Conservation (phyloP, 306 rosid genomes). For the Cicer bijugum region DNA sequence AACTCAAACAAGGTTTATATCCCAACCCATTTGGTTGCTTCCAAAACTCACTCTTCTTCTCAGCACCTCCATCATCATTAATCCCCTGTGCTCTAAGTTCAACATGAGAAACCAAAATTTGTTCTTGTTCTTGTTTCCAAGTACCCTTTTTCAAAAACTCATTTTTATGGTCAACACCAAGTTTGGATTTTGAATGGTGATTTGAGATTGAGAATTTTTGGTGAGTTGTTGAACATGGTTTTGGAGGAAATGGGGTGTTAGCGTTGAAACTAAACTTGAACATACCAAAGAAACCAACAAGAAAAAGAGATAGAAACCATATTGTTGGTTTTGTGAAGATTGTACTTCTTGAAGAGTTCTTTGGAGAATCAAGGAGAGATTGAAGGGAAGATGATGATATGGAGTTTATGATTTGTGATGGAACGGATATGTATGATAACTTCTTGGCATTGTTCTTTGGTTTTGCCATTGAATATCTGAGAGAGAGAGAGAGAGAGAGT, state of each 20-base stretch:
- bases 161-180: constrained; percentile 42
- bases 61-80: background rate
- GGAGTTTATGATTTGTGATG: constrained; percentile 89
- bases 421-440: constrained; percentile 83
- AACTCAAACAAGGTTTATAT: constrained; percentile 74
- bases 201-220: constrained; percentile 45
- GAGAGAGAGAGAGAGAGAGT: background rate
- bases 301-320: constrained; percentile 64
- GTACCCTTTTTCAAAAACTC: constrained; percentile 20
- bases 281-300: constrained; percentile 70
- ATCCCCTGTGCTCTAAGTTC: constrained; percentile 41
- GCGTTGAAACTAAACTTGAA: constrained; percentile 56
- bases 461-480: constrained; percentile 60
- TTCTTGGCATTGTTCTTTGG: constrained; percentile 68
- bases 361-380: constrained; percentile 80
- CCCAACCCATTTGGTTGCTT: constrained; percentile 88
- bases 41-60: constrained; percentile 66
- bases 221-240: constrained; percentile 59
- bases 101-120: constrained; percentile 40
- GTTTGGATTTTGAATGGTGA: constrained; percentile 41
- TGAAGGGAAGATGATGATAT: constrained; percentile 83
- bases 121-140: constrained; percentile 12
- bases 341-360: constrained; percentile 63
- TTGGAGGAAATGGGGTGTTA: constrained; percentile 52
- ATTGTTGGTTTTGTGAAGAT: constrained; percentile 54